Percentiles rank a stretch among this genome's conserved stretches.
These are phyloP conservation scores for Lodderomyces pseudojiufengensis DNA, from an alignment of 1,139 yeast genomes.

Conservation along the genomic window DNA sequence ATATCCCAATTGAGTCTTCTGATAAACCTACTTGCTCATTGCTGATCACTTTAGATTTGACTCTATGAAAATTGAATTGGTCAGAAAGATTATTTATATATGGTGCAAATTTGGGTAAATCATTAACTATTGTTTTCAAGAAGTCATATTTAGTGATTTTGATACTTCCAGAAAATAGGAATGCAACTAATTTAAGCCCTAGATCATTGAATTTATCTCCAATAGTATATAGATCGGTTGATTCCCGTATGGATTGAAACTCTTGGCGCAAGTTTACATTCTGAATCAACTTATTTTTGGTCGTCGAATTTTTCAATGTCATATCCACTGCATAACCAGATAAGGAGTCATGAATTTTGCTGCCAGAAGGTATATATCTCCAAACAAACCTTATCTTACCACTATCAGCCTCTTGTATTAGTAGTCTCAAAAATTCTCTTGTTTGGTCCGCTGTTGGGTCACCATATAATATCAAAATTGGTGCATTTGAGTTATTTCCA, in stretches of 20 bases:
- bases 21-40: conserved; percentile 35
- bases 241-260: conserved; percentile 10
- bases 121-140: conserved; percentile 37
- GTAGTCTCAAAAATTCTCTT: conserved; percentile 51
- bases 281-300: too few species aligned
- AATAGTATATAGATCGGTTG: conserved; percentile 23
- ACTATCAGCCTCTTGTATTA: conserved; percentile 55
- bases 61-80: conserved; percentile 14
- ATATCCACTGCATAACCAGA: conserved; percentile 68
- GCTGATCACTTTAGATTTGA: conserved; percentile 20
- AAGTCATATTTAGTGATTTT: conserved; percentile 26
- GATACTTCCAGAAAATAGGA: conserved; percentile 30
- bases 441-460: conserved; percentile 48
- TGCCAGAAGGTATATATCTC: conserved; percentile 54
- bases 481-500: conserved; percentile 43
- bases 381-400: conserved; percentile 74
- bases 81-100: conserved; percentile 21
- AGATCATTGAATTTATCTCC: conserved; percentile 32
- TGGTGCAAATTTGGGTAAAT: conserved; percentile 50
- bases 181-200: conserved; percentile 46
- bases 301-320: too few species aligned
- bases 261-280: conserved; percentile 11
- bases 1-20: conserved; percentile 48
- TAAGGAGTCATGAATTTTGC: conserved; percentile 29
- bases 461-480: conserved; percentile 47